Evolutionary conservation across 163 green algal genomes (phyloP), one percentile per base, ranked within the genome.

Genomic region (Chloromonas sp.): DNA sequence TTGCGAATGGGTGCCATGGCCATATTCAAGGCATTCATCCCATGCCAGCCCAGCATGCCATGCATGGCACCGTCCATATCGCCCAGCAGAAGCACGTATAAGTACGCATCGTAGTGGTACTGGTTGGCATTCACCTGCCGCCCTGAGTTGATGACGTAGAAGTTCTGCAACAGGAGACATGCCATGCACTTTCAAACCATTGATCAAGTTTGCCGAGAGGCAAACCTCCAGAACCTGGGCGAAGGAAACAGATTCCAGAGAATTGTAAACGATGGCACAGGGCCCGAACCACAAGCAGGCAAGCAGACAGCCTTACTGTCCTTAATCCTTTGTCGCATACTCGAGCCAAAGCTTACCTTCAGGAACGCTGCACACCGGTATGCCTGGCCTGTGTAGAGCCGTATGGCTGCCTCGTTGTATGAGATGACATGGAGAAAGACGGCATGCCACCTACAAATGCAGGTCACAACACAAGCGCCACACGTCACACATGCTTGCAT

Each of bases 341-440:
- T 74, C 66, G 11, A 74, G 66, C 5, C 66, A 11, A 15, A 74
- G 5, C 66, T 5, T 11, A 74, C 66, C 66, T 74, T 74, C 5
- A 74, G 85, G 0, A 79, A 82, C 0, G 86, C 88, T 74, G 88
- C 82, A 79, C 84, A 87, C 5, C 15, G 58, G 80, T 89, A 93
- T 79, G 83, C 83, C 11, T 62, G 60, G 14, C 61, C 60, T n/a
- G 60, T 59, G 85, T 93, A 93, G 15, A 93, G 83, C 57, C 78
- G 81, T 82, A 91, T 88, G 11, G 90, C 90, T 2, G 82, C 81
- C 1, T 81, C 71, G 81, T 92, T 92, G 87, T 93, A 93, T 36
- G 84, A 85, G 79, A 91, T 92, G 0, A 93, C 90, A 81, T 93
- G 90, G 58, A 93, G 82, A 79, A 91, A 93, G n/a, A 92, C 66